Base-by-base conservation (phyloP, 257 asterid genomes). In the Ehretia macrophylla region DNA sequence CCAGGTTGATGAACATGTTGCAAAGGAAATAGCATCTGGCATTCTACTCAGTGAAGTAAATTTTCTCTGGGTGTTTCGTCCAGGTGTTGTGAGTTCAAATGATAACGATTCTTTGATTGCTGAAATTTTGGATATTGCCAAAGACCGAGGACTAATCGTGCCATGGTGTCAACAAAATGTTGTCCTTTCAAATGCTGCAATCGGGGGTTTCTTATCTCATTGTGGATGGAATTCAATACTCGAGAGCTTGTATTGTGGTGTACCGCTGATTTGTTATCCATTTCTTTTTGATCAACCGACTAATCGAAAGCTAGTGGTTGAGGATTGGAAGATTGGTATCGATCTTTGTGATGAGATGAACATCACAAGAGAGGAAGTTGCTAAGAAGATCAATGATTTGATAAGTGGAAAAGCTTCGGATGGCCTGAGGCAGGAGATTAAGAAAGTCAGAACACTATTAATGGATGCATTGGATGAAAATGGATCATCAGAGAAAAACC, bases 141-240 rank as follows among this genome's bases (percentile, higher is more conserved):
- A 48, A 10, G 79, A 44, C 1, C 71, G 55, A 17, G 86, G 89
- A 46, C 8, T 82, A 58, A 56, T 82, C 4, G 39, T 83, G 12
- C 74, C 81, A 2, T 79, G n/a, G n/a, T n/a, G 89, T 40, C 19
- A 60, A 49, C 84, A 77, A 39, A 23, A 40, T 3, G 54, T 0
- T 27, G 62, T 79, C 22, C 60, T 83, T 5, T 74, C 75, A 0
- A 50, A 72, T 17, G 72, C 73, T 0, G 77, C 73, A 0, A 69
- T 77, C 0, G 89, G 84, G 19, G 84, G 86, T 0, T 79, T 82
- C n/a, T n/a, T n/a, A n/a, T n/a, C n/a, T n/a, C n/a, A n/a, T 54
- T 5, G 89, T 57, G 88, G 83, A 21, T 79, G 88, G 88, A 82
- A 79, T 37, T 82, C 89, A 1, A 40, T 72, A 17, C 11, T 79